Evolutionary conservation across 176 grass and related monocot genomes (phyloP).

Genomic region (Pontederia paniculata): DNA sequence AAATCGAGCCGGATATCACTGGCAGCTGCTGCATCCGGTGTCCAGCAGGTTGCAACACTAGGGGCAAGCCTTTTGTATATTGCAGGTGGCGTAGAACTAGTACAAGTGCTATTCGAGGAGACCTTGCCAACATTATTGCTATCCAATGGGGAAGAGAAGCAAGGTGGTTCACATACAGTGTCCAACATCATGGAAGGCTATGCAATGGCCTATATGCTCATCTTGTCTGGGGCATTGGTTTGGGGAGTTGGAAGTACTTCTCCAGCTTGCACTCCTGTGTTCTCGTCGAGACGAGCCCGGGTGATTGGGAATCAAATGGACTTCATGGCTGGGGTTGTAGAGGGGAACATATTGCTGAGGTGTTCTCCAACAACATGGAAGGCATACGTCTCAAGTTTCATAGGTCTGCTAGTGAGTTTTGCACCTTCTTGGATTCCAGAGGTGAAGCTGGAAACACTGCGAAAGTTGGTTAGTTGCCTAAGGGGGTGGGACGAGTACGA

Average conservation of each 20-base stretch:
- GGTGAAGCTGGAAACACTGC: slow-evolving; percentile 57
- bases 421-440: slow-evolving; percentile 65
- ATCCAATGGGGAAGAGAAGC: slow-evolving; percentile 41
- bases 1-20: slow-evolving; percentile 61
- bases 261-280: slow-evolving; percentile 35
- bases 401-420: slow-evolving; percentile 70
- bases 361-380: slow-evolving; percentile 78
- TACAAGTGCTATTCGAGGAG: slow-evolving; percentile 88
- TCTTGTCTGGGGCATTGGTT: slow-evolving; percentile 56
- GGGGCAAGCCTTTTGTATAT: slow-evolving; percentile 71
- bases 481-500: slow-evolving; percentile 71
- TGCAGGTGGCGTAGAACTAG: slow-evolving; percentile 55
- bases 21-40: slow-evolving; percentile 50
- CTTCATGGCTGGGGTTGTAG: slow-evolving; percentile 69
- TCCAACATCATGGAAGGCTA: slow-evolving; percentile 69
- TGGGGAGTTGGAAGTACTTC: slow-evolving; percentile 47
- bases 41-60: slow-evolving; percentile 68
- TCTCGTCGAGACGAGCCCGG: slow-evolving; percentile 48
- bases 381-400: slow-evolving; percentile 60
- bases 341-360: slow-evolving; percentile 67
- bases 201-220: slow-evolving; percentile 79
- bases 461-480: slow-evolving; percentile 57
- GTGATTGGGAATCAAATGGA: slow-evolving; percentile 84
- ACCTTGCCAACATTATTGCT: slow-evolving; percentile 72
- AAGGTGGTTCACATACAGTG: slow-evolving; percentile 34